These are phyloP conservation scores for Candida smagusa DNA, from an alignment of 1,139 yeast genomes.

Conservation along the genomic window DNA sequence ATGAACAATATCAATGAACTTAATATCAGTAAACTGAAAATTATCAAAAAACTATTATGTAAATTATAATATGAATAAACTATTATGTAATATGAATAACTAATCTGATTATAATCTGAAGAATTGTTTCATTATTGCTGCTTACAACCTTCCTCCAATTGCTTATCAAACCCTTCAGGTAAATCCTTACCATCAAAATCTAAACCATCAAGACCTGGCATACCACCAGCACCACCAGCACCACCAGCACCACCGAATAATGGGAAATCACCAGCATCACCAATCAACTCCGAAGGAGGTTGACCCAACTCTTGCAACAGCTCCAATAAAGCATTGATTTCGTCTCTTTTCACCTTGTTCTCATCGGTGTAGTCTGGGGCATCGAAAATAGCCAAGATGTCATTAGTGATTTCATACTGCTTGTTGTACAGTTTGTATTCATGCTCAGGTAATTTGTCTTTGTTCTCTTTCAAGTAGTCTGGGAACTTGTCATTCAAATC, in stretches of 20 bases:
- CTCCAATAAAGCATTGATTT: conserved; percentile 58
- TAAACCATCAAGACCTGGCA: conserved; percentile 19
- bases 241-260: conserved; percentile 45
- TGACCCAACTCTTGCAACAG: conserved; percentile 79
- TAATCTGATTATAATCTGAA: too few species aligned
- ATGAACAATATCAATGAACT: too few species aligned
- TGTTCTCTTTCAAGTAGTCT: conserved; percentile 53
- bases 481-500: conserved; percentile 74
- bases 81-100: too few species aligned
- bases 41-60: too few species aligned
- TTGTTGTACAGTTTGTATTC: conserved; percentile 50
- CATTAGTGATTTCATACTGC: conserved; percentile 53
- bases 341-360: conserved; percentile 47
- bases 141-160: conserved; percentile 27
- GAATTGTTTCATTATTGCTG: conserved; percentile 14
- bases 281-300: conserved; percentile 80
- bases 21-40: too few species aligned
- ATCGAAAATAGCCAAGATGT: conserved; percentile 59
- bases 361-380: conserved; percentile 51
- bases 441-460: conserved; percentile 40
- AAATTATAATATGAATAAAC: too few species aligned
- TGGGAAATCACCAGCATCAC: conserved; percentile 60
- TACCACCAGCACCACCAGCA: conserved; percentile 23
- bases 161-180: conserved; percentile 49
- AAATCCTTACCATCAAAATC: conserved; percentile 44